Conservation (phyloP, 2,329 filamentous ascomycete species). For the Didymella exigua region DNA sequence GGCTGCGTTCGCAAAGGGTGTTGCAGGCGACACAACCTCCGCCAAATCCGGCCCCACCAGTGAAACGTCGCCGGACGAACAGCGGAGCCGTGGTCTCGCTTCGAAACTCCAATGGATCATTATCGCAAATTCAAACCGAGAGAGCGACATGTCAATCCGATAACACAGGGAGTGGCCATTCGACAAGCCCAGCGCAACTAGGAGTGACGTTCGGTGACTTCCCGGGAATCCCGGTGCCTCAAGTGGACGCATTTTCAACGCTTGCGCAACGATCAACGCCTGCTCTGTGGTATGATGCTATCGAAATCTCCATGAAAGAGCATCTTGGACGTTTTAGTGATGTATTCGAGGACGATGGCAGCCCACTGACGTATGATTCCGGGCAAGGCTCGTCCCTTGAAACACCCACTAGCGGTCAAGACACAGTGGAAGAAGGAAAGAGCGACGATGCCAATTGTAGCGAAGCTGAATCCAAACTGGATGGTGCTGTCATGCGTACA, state of each 20-base stretch:
- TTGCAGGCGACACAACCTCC: constrained; percentile 35
- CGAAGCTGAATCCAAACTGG: constrained; percentile 11
- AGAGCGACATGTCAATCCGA: constrained; percentile 13
- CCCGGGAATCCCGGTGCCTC: constrained; percentile 26
- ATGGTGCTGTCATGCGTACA: constrained; percentile 16
- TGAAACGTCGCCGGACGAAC: constrained; percentile 41
- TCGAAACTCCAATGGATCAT: not conserved
- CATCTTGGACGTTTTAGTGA: constrained; percentile 6
- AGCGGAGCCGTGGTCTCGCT: constrained; percentile 17
- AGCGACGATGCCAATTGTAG: not conserved
- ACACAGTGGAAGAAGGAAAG: constrained; percentile 6
- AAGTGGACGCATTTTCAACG: constrained; percentile 6
- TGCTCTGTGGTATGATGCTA: constrained; percentile 1
- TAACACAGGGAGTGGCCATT: constrained; percentile 2
- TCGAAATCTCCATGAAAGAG: constrained; percentile 4
- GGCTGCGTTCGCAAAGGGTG: constrained; percentile 47
- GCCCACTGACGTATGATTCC: constrained; percentile 28
- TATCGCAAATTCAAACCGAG: not conserved
- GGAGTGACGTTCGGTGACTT: constrained; percentile 40
- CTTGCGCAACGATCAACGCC: constrained; percentile 7
- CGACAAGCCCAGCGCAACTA: constrained; percentile 22
- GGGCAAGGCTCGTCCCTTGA: constrained; percentile 35
- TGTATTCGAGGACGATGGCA: constrained; percentile 20
- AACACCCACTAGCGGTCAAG: constrained; percentile 30
- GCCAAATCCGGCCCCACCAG: constrained; percentile 24